A percentile compares a stretch with the other conserved stretches of the same genome.
phyloP scores from a whole-genome alignment of 805 yeast species.

The Priceomyces melissophilus region DNA sequence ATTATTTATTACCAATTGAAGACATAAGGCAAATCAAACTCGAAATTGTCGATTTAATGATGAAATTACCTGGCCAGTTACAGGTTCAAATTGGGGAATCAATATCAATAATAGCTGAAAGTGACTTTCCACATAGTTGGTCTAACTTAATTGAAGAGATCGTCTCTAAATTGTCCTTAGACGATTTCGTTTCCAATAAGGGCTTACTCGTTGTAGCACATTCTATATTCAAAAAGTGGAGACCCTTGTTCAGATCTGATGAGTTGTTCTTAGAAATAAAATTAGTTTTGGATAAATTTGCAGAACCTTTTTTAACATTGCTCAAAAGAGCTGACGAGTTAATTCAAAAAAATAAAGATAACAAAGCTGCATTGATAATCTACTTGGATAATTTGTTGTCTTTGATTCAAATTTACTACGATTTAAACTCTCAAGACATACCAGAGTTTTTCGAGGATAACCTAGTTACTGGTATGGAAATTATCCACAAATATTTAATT shows the following conservation, averaged over 20 bases:
- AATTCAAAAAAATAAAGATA: slow-evolving; percentile 46
- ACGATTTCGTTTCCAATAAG: slow-evolving; percentile 71
- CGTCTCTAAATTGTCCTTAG: slow-evolving; percentile 58
- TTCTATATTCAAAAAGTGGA: slow-evolving; percentile 94
- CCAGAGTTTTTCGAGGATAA: slow-evolving; percentile 98
- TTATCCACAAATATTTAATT: slow-evolving; percentile 75
- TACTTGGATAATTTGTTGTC: slow-evolving; percentile 69
- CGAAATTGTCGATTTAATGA: slow-evolving; percentile 85
- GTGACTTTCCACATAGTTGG: slow-evolving; percentile 95
- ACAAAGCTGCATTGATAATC: slow-evolving; percentile 50
- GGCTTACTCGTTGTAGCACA: slow-evolving; percentile 92
- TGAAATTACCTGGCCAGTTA: slow-evolving; percentile 68
- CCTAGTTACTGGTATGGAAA: slow-evolving; percentile 68
- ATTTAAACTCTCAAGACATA: slow-evolving; percentile 94
- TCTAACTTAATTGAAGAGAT: slow-evolving; percentile 69
- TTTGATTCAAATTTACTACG: slow-evolving; percentile 80
- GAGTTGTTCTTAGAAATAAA: slow-evolving; percentile 84
- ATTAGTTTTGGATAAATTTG: slow-evolving; percentile 79
- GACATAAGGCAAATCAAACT: slow-evolving; percentile 69
- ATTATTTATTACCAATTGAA: slow-evolving; percentile 52
- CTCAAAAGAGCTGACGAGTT: slow-evolving; percentile 64
- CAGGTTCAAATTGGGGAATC: slow-evolving; percentile 96
- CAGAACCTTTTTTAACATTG: slow-evolving; percentile 71
- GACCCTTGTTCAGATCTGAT: slow-evolving; percentile 89
- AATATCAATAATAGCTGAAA: slow-evolving; percentile 86